Conservation (phyloP, 2,329 filamentous ascomycete genomes). For the Curvularia sp. region DNA sequence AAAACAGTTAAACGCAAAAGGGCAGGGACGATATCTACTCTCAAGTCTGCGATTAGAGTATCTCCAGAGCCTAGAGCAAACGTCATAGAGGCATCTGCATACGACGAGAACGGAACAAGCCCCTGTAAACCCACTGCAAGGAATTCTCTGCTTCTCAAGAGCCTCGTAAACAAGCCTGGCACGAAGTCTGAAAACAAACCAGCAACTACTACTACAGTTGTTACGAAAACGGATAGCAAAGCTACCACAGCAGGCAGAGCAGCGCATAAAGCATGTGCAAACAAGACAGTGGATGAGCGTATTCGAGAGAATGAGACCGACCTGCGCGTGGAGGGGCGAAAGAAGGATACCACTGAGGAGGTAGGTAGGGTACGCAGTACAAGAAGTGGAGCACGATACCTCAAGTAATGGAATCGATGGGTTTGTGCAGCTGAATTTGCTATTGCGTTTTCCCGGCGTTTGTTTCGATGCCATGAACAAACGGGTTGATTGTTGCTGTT, state of each 20-base stretch:
- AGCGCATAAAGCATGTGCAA: background rate
- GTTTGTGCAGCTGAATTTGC: background rate
- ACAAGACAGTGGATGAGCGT: background rate
- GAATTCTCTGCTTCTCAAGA: background rate
- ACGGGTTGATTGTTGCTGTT: background rate
- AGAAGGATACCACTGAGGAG: background rate
- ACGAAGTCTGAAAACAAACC: background rate
- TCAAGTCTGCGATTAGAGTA: background rate
- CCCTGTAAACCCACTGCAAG: background rate
- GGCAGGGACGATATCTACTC: background rate
- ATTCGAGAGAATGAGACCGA: background rate
- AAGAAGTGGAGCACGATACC: conserved; percentile 1
- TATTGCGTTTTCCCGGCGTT: background rate
- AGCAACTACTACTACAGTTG: background rate
- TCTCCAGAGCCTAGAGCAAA: background rate
- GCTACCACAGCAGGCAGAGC: conserved; percentile 6
- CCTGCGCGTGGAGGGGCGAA: background rate
- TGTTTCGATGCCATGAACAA: background rate
- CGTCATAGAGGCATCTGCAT: background rate
- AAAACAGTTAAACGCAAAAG: background rate
- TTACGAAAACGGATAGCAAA: background rate
- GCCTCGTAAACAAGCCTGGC: background rate
- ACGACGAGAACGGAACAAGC: background rate
- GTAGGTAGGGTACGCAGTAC: background rate
- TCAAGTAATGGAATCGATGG: conserved; percentile 2